Conservation (phyloP, 257 asterid genomes). For the Lantana camara region DNA sequence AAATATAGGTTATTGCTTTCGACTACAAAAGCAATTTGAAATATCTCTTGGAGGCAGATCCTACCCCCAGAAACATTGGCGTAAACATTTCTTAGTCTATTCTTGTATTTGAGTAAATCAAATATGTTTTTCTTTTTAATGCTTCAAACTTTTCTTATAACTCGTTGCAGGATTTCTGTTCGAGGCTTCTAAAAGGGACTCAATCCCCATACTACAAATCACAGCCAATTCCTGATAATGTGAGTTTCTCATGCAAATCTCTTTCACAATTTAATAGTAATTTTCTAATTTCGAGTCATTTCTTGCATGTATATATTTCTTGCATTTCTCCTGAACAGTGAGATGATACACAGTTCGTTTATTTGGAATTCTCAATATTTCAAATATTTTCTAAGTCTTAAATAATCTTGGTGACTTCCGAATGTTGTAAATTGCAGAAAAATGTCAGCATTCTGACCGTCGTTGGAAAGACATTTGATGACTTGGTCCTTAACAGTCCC, state of each 20-base stretch:
- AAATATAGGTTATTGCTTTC: slow-evolving; percentile 62
- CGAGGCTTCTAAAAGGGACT: slow-evolving; percentile 54
- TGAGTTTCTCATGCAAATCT: slow-evolving; percentile 43
- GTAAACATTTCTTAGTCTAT: slow-evolving; percentile 39
- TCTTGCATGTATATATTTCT: no score
- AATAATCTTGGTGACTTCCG: no score
- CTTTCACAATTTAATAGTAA: background rate
- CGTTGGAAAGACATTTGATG: slow-evolving; percentile 90
- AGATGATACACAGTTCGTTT: no score
- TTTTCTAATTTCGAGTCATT: background rate
- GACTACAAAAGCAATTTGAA: slow-evolving; percentile 63
- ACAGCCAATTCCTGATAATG: slow-evolving; percentile 75
- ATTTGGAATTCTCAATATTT: no score
- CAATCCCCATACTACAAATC: slow-evolving; percentile 77
- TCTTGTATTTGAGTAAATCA: slow-evolving; percentile 21
- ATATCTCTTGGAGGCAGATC: slow-evolving; percentile 66
- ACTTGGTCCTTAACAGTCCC: slow-evolving; percentile 60
- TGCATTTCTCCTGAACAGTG: no score
- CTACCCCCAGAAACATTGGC: slow-evolving; percentile 61
- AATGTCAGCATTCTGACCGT: slow-evolving; percentile 58
- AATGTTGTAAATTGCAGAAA: slow-evolving; percentile 38
- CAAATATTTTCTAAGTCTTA: no score
- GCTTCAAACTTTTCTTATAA: slow-evolving; percentile 5
- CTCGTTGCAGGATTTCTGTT: slow-evolving; percentile 72
- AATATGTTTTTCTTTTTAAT: slow-evolving; percentile 13